Evolutionary conservation across 2,329 filamentous ascomycete species (phyloP).

Genomic region (Fusarium goolgardi): DNA sequence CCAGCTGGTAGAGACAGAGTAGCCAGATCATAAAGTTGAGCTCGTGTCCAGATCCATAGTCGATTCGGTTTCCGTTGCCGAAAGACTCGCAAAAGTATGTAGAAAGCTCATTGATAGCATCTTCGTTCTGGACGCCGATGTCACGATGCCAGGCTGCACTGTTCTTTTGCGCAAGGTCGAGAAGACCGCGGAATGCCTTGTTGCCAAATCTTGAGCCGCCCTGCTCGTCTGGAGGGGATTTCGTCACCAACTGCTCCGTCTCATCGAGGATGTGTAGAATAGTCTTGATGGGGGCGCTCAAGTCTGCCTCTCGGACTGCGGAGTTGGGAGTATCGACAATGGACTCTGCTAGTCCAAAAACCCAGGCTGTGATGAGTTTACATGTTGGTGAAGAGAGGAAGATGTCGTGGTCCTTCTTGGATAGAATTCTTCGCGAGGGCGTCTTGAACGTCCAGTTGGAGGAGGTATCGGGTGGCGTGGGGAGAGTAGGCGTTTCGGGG

Average conservation of each 20-base stretch:
- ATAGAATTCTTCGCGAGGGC: conserved; percentile 85
- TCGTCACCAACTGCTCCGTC: conserved; percentile 72
- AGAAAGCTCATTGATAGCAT: conserved; percentile 76
- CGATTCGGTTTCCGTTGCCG: conserved; percentile 86
- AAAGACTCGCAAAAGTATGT: conserved; percentile 87
- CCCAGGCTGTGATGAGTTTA: conserved; percentile 80
- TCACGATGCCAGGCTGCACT: conserved; percentile 70
- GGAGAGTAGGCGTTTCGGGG: conserved; percentile 80
- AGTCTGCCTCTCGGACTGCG: conserved; percentile 64
- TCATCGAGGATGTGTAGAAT: conserved; percentile 78
- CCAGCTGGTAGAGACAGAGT: conserved; percentile 88
- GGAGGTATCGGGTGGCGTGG: conserved; percentile 72
- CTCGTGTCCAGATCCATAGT: conserved; percentile 98
- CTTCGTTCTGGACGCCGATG: conserved; percentile 64
- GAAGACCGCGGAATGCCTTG: conserved; percentile 85
- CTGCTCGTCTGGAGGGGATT: conserved; percentile 84
- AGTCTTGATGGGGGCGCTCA: conserved; percentile 69
- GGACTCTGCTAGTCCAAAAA: conserved; percentile 87
- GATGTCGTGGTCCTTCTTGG: conserved; percentile 79
- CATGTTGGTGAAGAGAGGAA: conserved; percentile 84
- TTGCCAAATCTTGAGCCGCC: conserved; percentile 94
- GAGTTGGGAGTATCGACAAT: conserved; percentile 78
- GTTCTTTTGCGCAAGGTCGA: conserved; percentile 73
- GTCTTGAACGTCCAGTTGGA: conserved; percentile 70
- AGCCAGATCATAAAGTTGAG: conserved; percentile 98